A percentile compares a stretch with the other conserved stretches of the same genome.
Conservation (phyloP, 2,329 filamentous ascomycete species). For the Fusarium globosum region DNA sequence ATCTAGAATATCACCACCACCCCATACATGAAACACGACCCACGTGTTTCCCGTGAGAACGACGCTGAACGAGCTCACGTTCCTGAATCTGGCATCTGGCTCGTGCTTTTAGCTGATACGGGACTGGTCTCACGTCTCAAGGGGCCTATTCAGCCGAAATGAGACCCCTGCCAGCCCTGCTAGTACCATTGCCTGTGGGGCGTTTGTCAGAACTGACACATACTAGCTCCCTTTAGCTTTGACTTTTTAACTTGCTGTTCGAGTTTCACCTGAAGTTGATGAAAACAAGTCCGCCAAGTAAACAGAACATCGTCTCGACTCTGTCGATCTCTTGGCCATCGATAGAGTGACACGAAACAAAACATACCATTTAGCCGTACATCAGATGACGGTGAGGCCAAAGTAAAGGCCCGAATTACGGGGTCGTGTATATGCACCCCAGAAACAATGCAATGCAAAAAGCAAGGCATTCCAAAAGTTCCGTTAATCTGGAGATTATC, state of each 20-base stretch:
- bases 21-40: constrained; percentile 2
- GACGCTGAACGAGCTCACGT: neutral
- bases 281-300: neutral
- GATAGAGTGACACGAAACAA: neutral
- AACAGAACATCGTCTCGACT: neutral
- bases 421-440: neutral
- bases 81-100: neutral
- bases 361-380: neutral
- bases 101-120: neutral
- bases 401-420: neutral
- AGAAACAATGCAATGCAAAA: neutral
- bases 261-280: neutral
- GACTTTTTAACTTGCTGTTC: neutral
- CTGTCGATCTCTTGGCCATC: neutral
- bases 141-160: constrained; percentile 1
- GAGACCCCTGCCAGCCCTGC: neutral
- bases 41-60: neutral
- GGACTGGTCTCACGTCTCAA: neutral
- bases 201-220: neutral
- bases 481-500: neutral
- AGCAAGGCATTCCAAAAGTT: neutral
- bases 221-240: neutral
- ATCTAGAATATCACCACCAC: constrained; percentile 12
- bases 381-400: neutral
- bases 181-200: neutral